Percentiles rank a stretch among this genome's conserved stretches.
Evolutionary conservation across 140 eudicot species (phyloP).

Genomic region (Cichorium intybus): DNA sequence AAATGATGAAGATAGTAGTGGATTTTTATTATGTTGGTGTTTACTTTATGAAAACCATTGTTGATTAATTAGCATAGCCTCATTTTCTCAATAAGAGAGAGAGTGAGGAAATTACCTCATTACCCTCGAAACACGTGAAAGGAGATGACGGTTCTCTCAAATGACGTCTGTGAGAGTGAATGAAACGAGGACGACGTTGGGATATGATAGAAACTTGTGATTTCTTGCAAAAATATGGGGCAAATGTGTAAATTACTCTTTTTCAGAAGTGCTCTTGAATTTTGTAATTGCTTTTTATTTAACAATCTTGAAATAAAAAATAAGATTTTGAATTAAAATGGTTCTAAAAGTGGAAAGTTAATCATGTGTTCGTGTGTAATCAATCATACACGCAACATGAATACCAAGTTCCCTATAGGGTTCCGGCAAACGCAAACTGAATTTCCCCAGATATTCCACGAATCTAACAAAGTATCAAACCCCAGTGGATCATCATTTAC

Average conservation of each 20-base stretch:
- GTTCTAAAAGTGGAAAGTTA: background rate
- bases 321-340: background rate
- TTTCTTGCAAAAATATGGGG: background rate
- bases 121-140: too few relatives aligned
- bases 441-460: background rate
- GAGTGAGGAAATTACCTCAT: too few relatives aligned
- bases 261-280: too few relatives aligned
- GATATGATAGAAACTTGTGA: too few relatives aligned
- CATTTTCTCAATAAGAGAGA: too few relatives aligned
- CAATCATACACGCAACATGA: background rate
- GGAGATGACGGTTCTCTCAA: too few relatives aligned
- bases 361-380: background rate
- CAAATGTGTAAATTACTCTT: background rate
- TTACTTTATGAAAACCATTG: too few relatives aligned
- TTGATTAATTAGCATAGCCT: too few relatives aligned
- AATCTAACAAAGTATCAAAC: constrained; percentile 1
- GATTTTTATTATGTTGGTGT: background rate
- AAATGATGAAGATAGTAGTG: background rate
- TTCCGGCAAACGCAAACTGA: constrained; percentile 5
- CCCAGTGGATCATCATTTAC: background rate
- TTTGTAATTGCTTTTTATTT: too few relatives aligned
- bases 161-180: too few relatives aligned
- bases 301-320: too few relatives aligned
- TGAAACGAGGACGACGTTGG: too few relatives aligned
- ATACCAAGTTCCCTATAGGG: background rate